Evolutionary conservation across 2,329 filamentous ascomycete genomes (phyloP).

Genomic region (Aspergillus caelatus): DNA sequence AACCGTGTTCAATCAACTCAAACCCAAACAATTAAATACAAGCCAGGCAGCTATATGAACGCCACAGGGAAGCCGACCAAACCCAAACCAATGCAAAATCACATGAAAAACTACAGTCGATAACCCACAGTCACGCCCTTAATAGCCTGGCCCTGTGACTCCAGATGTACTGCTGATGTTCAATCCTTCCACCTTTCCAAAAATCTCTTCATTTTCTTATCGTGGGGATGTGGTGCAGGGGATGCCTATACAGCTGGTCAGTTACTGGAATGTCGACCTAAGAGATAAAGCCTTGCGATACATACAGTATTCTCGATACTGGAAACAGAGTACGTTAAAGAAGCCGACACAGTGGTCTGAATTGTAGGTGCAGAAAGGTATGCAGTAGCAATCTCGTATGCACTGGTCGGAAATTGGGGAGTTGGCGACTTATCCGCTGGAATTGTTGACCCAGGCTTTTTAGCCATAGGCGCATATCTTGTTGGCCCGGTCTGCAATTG

Average conservation of each 20-base stretch:
- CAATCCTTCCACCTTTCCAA: conserved; percentile 63
- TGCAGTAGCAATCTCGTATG: conserved; percentile 55
- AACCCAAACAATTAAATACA: not conserved
- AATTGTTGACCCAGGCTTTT: conserved; percentile 61
- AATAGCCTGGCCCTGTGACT: not conserved
- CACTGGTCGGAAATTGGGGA: conserved; percentile 59
- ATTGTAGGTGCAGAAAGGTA: conserved; percentile 51
- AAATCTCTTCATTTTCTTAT: conserved; percentile 57
- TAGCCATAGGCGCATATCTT: conserved; percentile 65
- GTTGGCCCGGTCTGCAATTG: conserved; percentile 57
- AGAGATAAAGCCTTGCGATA: conserved; percentile 17
- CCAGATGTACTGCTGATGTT: conserved; percentile 12
- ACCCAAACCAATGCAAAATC: not conserved
- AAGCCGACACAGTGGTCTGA: conserved; percentile 54
- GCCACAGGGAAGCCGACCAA: not conserved
- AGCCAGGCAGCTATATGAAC: not conserved
- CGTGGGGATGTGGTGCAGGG: conserved; percentile 55
- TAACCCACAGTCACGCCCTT: not conserved
- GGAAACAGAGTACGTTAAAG: conserved; percentile 53
- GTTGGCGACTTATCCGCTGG: conserved; percentile 52
- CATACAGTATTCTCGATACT: conserved; percentile 64
- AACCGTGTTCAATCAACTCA: not conserved
- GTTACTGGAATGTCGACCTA: not conserved
- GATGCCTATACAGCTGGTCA: conserved; percentile 49
- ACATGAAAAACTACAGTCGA: not conserved